Conservation (phyloP, 2,329 filamentous ascomycete species). For the Zasmidium angulare region DNA sequence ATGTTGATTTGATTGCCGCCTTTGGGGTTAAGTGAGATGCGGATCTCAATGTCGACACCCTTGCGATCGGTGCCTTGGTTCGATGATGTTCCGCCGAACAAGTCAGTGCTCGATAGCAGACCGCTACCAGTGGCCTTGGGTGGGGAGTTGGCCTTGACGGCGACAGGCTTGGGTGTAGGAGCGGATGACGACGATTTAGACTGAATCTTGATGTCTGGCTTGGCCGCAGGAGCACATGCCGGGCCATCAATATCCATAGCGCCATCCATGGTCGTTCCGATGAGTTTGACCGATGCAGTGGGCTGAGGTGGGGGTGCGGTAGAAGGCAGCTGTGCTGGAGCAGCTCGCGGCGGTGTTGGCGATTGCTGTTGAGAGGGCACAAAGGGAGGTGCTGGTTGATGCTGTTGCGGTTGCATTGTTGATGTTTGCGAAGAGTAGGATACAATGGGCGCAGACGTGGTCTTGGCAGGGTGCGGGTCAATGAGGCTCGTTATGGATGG, state of each 20-base stretch:
- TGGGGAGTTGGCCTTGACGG: constrained; percentile 27
- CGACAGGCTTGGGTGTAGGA: constrained; percentile 42
- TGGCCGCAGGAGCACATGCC: constrained; percentile 15
- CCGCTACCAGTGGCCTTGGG: constrained; percentile 59
- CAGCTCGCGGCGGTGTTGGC: constrained; percentile 21
- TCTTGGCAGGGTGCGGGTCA: constrained; percentile 59
- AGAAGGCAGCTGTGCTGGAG: constrained; percentile 3
- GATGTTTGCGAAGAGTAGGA: constrained; percentile 28
- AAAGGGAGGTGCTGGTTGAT: constrained; percentile 14
- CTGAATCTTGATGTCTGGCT: constrained; percentile 20
- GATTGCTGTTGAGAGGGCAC: constrained; percentile 20
- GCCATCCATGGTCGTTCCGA: constrained; percentile 25
- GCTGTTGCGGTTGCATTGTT: constrained; percentile 20
- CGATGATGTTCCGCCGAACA: constrained; percentile 56
- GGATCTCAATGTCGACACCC: constrained; percentile 78
- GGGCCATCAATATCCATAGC: constrained; percentile 35
- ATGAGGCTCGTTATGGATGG: constrained; percentile 90
- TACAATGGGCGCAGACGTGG: constrained; percentile 31
- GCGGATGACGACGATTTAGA: constrained; percentile 31
- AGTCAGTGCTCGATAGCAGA: constrained; percentile 60
- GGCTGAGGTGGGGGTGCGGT: constrained; percentile 8
- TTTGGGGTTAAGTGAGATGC: constrained; percentile 76
- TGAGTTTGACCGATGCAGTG: constrained; percentile 11
- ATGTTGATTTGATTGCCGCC: constrained; percentile 95
- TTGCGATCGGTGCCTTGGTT: constrained; percentile 42